These are phyloP conservation scores for Phytophthora boehmeriae DNA, from an alignment of 352 stramenopile genomes.

Conservation along the genomic window DNA sequence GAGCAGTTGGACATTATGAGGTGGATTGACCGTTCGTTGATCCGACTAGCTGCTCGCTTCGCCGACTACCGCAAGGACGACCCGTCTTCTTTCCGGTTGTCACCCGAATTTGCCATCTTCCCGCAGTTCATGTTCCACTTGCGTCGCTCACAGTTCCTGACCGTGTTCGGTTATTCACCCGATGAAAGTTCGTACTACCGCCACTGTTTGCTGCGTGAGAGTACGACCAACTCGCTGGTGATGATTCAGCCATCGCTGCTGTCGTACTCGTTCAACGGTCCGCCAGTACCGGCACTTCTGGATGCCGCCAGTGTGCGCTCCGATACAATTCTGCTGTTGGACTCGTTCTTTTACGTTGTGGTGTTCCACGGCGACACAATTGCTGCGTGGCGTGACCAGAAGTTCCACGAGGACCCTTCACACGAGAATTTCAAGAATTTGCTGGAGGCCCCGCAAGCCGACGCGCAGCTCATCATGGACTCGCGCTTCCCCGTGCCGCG, in stretches of 20 bases:
- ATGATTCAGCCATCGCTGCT: conserved; percentile 99
- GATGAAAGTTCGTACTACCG: conserved; percentile 99
- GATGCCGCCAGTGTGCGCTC: conserved; percentile 93
- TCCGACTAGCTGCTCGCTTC: conserved; percentile 98
- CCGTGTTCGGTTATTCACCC: conserved; percentile 98
- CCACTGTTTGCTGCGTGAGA: conserved; percentile 95
- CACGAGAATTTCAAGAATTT: conserved; percentile 99
- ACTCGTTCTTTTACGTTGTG: conserved; percentile 99
- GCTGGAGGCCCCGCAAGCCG: conserved; percentile 96
- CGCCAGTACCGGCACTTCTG: conserved; percentile 90
- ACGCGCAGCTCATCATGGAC: conserved; percentile 99
- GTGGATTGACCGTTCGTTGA: conserved; percentile 96
- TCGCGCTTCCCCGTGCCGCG: conserved; percentile 98
- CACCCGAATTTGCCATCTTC: conserved; percentile 98
- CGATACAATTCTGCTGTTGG: conserved; percentile 98
- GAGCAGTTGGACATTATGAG: conserved; percentile 91
- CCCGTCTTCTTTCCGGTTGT: conserved; percentile 95
- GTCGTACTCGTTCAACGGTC: conserved; percentile 96
- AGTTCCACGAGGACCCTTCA: conserved; percentile 93
- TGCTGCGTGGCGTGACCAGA: conserved; percentile 97
- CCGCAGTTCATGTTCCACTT: conserved; percentile 99
- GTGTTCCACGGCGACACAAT: conserved; percentile 99
- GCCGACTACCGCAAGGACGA: conserved; percentile 99
- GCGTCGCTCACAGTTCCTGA: conserved; percentile 98
- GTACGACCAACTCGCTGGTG: conserved; percentile 98